Conservation (phyloP, 352 stramenopile species). For the Phytophthora ramorum region DNA sequence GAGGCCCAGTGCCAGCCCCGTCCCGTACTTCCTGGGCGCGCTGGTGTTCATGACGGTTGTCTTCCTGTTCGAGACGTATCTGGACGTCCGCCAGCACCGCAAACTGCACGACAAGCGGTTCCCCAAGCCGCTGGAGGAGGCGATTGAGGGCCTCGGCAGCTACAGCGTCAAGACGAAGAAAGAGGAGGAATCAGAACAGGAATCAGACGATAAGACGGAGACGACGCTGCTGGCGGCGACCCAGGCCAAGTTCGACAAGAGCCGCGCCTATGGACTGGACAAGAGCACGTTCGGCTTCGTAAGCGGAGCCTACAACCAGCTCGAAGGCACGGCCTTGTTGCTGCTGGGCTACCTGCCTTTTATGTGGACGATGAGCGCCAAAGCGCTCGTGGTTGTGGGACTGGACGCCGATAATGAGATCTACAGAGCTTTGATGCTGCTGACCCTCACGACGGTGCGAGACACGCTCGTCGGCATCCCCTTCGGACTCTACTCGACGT, state of each 20-base stretch:
- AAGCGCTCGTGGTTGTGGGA: slow-evolving; percentile 60
- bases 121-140: slow-evolving; percentile 57
- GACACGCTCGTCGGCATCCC: slow-evolving; percentile 71
- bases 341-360: slow-evolving; percentile 94
- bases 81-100: slow-evolving; percentile 92
- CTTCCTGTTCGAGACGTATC: slow-evolving; percentile 93
- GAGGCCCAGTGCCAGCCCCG: slow-evolving; percentile 35
- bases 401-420: slow-evolving; percentile 84
- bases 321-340: slow-evolving; percentile 89
- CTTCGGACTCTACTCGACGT: slow-evolving; percentile 94
- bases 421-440: slow-evolving; percentile 76
- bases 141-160: slow-evolving; percentile 57
- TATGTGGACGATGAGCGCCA: slow-evolving; percentile 90
- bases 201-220: slow-evolving; percentile 21
- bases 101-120: slow-evolving; percentile 88
- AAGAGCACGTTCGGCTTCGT: slow-evolving; percentile 97
- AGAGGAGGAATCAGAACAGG: slow-evolving; percentile 15
- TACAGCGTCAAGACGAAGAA: slow-evolving; percentile 38
- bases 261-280: slow-evolving; percentile 95
- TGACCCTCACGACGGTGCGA: slow-evolving; percentile 68
- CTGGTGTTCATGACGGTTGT: slow-evolving; percentile 92
- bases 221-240: slow-evolving; percentile 86
- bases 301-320: slow-evolving; percentile 83
- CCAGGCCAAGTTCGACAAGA: slow-evolving; percentile 92
- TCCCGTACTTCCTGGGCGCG: slow-evolving; percentile 77